Evolutionary conservation across 129 eudicot genomes (phyloP).

Genomic region (Logfia minima): DNA sequence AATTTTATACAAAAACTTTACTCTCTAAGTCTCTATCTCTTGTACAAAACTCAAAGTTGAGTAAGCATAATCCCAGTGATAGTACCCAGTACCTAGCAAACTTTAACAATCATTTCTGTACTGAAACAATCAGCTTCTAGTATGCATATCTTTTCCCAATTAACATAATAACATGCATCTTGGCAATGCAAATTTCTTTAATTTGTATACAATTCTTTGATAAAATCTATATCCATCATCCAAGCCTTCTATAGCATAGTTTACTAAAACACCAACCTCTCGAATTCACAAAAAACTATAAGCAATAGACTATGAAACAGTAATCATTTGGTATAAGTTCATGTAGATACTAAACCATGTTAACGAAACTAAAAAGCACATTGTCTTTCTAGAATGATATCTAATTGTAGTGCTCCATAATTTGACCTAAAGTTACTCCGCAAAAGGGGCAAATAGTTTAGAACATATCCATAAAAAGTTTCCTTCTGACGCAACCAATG

Average conservation of each 20-base stretch:
- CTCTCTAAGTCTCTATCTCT: background rate
- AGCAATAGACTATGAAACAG: background rate
- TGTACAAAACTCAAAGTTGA: background rate
- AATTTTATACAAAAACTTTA: background rate
- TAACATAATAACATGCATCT: constrained; percentile 4
- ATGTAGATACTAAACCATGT: constrained; percentile 3
- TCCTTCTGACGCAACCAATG: background rate
- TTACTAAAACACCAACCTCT: background rate
- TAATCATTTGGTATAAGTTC: constrained; percentile 5
- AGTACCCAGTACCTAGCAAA: background rate
- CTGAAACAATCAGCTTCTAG: background rate
- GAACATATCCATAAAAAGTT: background rate
- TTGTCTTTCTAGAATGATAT: background rate
- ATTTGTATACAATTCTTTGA: background rate
- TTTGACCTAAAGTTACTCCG: background rate
- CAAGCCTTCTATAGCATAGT: background rate
- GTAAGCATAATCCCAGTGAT: background rate
- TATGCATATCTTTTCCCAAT: background rate
- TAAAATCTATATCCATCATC: constrained; percentile 3
- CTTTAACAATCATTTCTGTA: background rate
- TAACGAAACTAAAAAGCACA: background rate
- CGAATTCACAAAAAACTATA: background rate
- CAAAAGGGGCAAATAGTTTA: background rate
- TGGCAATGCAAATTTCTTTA: constrained; percentile 3
- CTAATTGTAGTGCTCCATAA: background rate